Evolutionary conservation across 1,139 yeast species (phyloP).

Genomic region (Nematodospora anomalae): DNA sequence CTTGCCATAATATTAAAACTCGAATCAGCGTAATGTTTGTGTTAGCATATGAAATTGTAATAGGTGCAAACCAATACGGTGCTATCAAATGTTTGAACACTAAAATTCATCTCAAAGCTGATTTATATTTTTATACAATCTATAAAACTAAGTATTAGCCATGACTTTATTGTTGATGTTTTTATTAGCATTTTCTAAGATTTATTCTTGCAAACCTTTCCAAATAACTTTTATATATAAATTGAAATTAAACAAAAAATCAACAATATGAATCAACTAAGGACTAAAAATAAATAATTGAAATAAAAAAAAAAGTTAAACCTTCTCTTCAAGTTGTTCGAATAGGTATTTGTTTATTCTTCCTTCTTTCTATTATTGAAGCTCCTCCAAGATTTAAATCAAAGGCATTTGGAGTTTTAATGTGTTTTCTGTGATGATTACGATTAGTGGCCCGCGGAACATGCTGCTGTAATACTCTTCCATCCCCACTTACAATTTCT

Average conservation of each 20-base stretch:
- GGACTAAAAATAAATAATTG: not conserved
- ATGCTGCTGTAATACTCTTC: constrained; percentile 23
- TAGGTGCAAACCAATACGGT: too few relatives aligned
- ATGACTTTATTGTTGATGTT: not conserved
- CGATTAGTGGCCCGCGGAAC: constrained; percentile 16
- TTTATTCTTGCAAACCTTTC: not conserved
- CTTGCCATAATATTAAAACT: too few relatives aligned
- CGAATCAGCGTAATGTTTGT: too few relatives aligned
- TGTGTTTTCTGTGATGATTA: constrained; percentile 15
- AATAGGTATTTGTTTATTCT: constrained; percentile 29
- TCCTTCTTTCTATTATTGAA: constrained; percentile 76
- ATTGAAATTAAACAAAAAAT: too few relatives aligned
- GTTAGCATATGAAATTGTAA: too few relatives aligned
- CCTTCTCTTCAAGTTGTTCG: constrained; percentile 7
- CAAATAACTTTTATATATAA: not conserved
- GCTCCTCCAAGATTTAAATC: constrained; percentile 78
- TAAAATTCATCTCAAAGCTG: too few relatives aligned
- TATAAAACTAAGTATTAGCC: too few relatives aligned
- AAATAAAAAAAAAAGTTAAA: too few relatives aligned
- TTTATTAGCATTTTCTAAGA: not conserved
- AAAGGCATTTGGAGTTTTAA: constrained; percentile 39
- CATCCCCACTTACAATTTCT: constrained; percentile 19
- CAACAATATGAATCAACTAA: not conserved
- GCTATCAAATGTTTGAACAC: too few relatives aligned
- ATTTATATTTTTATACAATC: not conserved